Evolutionary conservation across 164 flowering plant genomes (phyloP), one percentile per base, ranked within the genome.

Genomic region (Amborella trichopoda): DNA sequence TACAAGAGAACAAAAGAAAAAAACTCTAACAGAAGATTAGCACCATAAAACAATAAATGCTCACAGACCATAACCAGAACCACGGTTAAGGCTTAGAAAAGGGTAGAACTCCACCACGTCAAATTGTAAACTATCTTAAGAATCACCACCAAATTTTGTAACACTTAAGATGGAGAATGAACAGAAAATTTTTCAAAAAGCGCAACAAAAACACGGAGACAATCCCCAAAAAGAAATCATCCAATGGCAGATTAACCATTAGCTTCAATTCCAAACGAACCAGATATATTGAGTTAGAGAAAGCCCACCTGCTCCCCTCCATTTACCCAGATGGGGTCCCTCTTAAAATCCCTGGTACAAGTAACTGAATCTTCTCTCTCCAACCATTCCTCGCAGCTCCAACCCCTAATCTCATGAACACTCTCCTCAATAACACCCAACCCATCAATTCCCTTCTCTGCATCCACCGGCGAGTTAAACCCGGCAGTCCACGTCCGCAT

Each of bases 341-440:
- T 74, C 10, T 25, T 28, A 55, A 87, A 91, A 63, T 87, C 88
- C 63, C 98, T 84, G 36, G 81, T 65, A 54, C 81, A 80, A 17
- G 43, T 46, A 13, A 84, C 72, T 13, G 72, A 62, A 34, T 91
- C 99, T 55, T 67, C 76, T 46, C 48, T 76, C 71, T 75, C 91
- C 69, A 87, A 65, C 95, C 91, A 88, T 44, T 70, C 70, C 66
- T 82, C 81, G 28, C 99, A 91, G 24, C 2, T 38, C 41, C 20
- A 18, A 9, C 2, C 8, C 3, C 14, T 30, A 18, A 25, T 56
- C 20, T 32, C 63, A 0, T 36, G 46, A 2, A 18, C 32, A 14
- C 24, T 44, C 26, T n/a, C 24, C 27, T 46, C 9, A n/a, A n/a
- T n/a, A n/a, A n/a, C n/a, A 4, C 14, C 36, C 21, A 25, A 58